Evolutionary conservation across 345 rosid genomes (phyloP), one percentile per base, ranked within the genome.

Genomic region (Pugionium cornutum): DNA sequence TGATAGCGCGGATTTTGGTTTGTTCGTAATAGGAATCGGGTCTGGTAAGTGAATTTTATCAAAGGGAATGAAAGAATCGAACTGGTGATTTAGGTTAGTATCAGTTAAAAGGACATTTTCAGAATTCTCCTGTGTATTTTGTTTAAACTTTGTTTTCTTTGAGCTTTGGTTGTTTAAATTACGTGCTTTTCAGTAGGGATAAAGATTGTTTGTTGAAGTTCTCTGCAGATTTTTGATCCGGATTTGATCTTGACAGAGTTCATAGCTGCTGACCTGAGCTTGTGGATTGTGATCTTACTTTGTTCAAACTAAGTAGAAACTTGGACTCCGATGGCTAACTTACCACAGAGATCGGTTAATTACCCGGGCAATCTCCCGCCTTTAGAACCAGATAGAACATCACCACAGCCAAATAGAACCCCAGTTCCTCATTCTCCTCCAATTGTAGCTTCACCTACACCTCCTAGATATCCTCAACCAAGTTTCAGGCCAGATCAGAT

Each of bases 391-490:
- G 71, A 80, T 34, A 66, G 75, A 35, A 51, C 91, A 28, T 63
- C 77, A 4, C 75, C 81, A 62, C 83, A 66, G 44, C 77, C 78
- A 2, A 83, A 76, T 11, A 79, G 58, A 72, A 69, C 76, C 63
- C 76, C 82, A 1, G 44, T 75, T 18, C 43, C 76, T 64, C 83
- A 70, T 55, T 76, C 84, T 73, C 76, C 86, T 34, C 79, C 82
- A 43, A 64, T 79, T n/a, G 69, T 68, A 29, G 37, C 75, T 55
- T 64, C 83, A 41, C 75, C 86, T 35, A 74, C 72, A 72, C 79
- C 84, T 43, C 89, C 95, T 30, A 77, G 84, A 74, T 90, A 85
- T 81, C 81, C 85, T 64, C 76, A 88, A 5, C 88, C 88, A 5
- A 79, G 39, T 49, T 73, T 81, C 44, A 89, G 83, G 47, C 89